A percentile compares a stretch with the other conserved stretches of the same genome.
Evolutionary conservation across 768 basidiomycete species (phyloP).

Genomic region (Termitomyces sp.): DNA sequence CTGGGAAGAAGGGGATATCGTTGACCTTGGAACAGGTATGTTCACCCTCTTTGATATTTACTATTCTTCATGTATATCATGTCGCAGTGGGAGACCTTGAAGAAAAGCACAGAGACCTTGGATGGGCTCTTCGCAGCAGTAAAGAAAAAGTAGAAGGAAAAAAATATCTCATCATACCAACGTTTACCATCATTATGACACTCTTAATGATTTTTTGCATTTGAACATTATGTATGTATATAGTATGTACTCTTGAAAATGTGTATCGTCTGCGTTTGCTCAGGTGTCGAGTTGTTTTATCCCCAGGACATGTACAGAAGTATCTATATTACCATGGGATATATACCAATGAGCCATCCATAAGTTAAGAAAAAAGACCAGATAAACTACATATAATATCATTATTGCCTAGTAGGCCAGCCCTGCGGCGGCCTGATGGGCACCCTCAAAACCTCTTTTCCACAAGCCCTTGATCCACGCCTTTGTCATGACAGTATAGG

Average conservation of each 20-base stretch:
- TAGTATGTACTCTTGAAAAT: neutral
- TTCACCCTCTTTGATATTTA: neutral
- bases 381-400: neutral
- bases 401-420: constrained; percentile 31
- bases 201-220: neutral
- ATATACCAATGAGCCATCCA: neutral
- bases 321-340: neutral
- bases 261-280: neutral
- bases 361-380: neutral
- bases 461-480: constrained; percentile 70
- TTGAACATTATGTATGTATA: neutral
- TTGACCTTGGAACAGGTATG: constrained; percentile 62
- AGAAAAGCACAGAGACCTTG: constrained; percentile 37
- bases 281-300: neutral
- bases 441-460: constrained; percentile 58
- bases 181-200: no score
- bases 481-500: constrained; percentile 44
- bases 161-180: neutral
- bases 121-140: constrained; percentile 45
- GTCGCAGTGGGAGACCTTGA: constrained; percentile 56
- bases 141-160: constrained; percentile 31
- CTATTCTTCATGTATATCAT: neutral
- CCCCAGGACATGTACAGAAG: neutral
- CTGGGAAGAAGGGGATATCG: constrained; percentile 80
- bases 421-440: constrained; percentile 70